Percentiles rank a stretch among this genome's conserved stretches.
phyloP scores from a whole-genome alignment of 495 filamentous ascomycete species.

The Penicillium herquei region DNA sequence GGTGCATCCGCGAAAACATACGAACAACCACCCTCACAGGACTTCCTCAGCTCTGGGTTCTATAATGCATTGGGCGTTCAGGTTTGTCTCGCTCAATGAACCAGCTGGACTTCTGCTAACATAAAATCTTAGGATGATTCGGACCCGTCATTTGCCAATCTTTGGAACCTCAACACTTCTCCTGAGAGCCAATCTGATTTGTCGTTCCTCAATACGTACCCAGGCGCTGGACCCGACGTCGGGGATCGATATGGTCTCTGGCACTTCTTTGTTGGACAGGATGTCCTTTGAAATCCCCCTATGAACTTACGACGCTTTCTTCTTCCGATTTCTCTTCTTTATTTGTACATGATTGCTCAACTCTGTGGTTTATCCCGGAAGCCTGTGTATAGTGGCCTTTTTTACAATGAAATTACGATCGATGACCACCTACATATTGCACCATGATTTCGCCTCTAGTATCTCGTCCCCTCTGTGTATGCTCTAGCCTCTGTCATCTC shows the following conservation, averaged over 20 bases:
- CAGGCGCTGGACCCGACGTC: neutral
- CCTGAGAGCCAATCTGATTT: conserved; percentile 3
- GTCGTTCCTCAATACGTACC: neutral
- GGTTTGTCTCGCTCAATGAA: neutral
- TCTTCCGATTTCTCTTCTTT: neutral
- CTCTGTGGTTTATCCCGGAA: too few species aligned
- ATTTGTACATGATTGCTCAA: neutral
- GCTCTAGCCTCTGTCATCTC: too few species aligned
- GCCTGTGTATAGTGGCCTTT: too few species aligned
- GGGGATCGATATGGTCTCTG: neutral
- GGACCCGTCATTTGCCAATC: neutral
- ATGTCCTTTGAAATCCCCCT: neutral
- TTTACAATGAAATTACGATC: neutral
- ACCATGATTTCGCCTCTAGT: too few species aligned
- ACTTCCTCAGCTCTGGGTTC: neutral
- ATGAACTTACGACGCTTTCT: neutral
- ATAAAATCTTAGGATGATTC: neutral
- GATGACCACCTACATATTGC: neutral
- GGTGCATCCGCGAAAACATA: neutral
- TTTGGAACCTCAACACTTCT: neutral
- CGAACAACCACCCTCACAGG: neutral
- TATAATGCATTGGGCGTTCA: neutral
- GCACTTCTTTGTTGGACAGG: conserved; percentile 3
- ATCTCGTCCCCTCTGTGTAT: too few species aligned
- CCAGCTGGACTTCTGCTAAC: neutral